Conservation (phyloP, 768 basidiomycete species). For the Calocybe cyanea region DNA sequence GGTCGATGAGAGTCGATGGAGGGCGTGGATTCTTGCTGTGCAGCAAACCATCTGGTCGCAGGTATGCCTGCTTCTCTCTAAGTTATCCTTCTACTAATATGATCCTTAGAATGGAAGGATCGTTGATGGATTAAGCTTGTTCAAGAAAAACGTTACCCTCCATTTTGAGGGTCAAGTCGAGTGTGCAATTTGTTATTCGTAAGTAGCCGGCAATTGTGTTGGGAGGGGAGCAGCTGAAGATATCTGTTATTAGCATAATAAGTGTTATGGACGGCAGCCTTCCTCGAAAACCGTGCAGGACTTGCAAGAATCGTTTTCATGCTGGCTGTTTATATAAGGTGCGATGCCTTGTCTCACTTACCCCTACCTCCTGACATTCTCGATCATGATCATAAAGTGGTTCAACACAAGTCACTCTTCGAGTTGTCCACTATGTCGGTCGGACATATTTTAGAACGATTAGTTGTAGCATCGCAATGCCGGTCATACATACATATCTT, state of each 20-base stretch:
- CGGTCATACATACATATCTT: background rate
- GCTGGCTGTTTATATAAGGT: constrained; percentile 90
- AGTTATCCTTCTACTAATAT: background rate
- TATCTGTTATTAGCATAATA: constrained; percentile 67
- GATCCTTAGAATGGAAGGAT: constrained; percentile 77
- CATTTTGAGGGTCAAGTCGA: constrained; percentile 96
- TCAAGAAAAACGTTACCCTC: constrained; percentile 89
- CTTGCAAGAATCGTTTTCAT: constrained; percentile 94
- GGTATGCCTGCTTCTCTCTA: constrained; percentile 40
- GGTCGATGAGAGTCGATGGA: constrained; percentile 86
- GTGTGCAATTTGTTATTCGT: constrained; percentile 97
- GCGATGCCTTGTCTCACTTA: constrained; percentile 11
- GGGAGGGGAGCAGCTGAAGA: background rate
- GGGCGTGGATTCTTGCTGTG: constrained; percentile 89
- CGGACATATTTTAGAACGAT: constrained; percentile 60
- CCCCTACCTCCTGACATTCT: background rate
- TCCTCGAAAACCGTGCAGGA: constrained; percentile 88
- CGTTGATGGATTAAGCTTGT: constrained; percentile 80
- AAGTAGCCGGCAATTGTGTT: constrained; percentile 21
- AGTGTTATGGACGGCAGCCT: constrained; percentile 84
- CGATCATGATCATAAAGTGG: constrained; percentile 50
- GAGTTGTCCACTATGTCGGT: constrained; percentile 87
- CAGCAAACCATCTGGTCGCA: constrained; percentile 89
- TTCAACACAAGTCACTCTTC: constrained; percentile 87
- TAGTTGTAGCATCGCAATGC: too few relatives aligned